Base-by-base conservation (phyloP, 1,284 basidiomycete species). In the Boletus holoroseus region DNA sequence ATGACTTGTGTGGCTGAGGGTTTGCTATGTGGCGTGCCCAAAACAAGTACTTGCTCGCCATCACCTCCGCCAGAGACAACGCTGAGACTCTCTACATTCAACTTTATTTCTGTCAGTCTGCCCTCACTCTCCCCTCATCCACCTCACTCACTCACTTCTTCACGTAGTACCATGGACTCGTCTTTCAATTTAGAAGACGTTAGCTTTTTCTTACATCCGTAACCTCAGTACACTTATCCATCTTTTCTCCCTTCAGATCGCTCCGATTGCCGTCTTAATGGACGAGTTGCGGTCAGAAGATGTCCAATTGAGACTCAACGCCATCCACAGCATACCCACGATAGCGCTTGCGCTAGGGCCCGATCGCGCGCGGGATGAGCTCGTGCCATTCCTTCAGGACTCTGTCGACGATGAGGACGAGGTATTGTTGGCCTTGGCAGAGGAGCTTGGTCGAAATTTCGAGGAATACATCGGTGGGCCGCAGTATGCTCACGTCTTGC, bases 321-420 rank as follows among this genome's bases (percentile, higher is more conserved):
- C 96, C 55, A 96, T 99, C 62, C 93, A 96, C 73, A 92, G 95
- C 70, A 83, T 99, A 66, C 94, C 94, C 55, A 99, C 96, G 49
- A 99, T 99, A 72, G 96, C 96, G 3, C 82, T 99, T 55, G 96
- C 96, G 35, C 81, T 99, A 45, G 96, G 96, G 12, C 87, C 94
- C 28, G 90, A 96, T 76, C 88, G 96, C 58, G 90, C 95, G 31
- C 85, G 96, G 56, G 91, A 95, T 55, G 96, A 99, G 71, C 82
- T 99, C 57, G 84, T 99, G 58, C 92, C 94, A 1, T 99, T 99
- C 76, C 80, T 99, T 52, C 89, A 94, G 74, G 95, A 99, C 67
- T 96, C 94, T 32, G 85, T 99, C 60, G 96, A 99, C 71, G 96
- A 99, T 67, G 96, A 99, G 73, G 96, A 99, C 69, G 96, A 99